phyloP scores from a whole-genome alignment of 1,139 yeast genomes.

The Schizosaccharomyces versatilis region DNA sequence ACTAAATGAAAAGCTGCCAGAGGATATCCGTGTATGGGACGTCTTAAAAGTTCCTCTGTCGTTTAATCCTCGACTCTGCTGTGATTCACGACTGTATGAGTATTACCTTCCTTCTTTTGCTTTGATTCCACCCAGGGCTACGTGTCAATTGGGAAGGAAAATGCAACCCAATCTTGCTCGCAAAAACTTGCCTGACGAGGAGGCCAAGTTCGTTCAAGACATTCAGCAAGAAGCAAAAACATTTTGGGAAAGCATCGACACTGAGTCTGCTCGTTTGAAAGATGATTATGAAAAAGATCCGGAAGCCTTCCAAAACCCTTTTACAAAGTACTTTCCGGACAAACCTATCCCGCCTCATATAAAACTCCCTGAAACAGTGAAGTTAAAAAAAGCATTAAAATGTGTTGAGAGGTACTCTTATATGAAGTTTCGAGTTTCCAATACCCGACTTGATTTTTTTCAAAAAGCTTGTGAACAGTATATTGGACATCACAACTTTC shows the following conservation, averaged over 20 bases:
- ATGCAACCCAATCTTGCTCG: not conserved
- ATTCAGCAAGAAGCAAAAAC: not conserved
- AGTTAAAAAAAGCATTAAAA: not conserved
- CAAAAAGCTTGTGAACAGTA: conserved; percentile 53
- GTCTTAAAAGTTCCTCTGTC: conserved; percentile 70
- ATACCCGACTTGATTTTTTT: conserved; percentile 37
- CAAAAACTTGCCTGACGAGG: not conserved
- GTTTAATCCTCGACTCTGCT: conserved; percentile 86
- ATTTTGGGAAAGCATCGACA: not conserved
- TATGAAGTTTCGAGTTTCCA: conserved; percentile 42
- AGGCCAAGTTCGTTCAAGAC: not conserved
- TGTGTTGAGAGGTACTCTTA: not conserved
- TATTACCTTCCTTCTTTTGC: conserved; percentile 80
- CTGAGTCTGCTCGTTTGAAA: not conserved
- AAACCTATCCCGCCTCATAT: not conserved
- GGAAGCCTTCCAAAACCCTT: not conserved
- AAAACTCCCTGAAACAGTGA: not conserved
- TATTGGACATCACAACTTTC: conserved; percentile 82
- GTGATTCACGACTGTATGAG: conserved; percentile 84
- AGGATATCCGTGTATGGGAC: conserved; percentile 45
- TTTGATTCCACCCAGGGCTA: conserved; percentile 72
- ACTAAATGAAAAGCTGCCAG: conserved; percentile 63
- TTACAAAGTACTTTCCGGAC: not conserved
- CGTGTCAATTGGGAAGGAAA: conserved; percentile 37
- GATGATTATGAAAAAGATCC: not conserved